Evolutionary conservation across 495 filamentous ascomycete species (phyloP).

Genomic region (Cudoniella acicularis): DNA sequence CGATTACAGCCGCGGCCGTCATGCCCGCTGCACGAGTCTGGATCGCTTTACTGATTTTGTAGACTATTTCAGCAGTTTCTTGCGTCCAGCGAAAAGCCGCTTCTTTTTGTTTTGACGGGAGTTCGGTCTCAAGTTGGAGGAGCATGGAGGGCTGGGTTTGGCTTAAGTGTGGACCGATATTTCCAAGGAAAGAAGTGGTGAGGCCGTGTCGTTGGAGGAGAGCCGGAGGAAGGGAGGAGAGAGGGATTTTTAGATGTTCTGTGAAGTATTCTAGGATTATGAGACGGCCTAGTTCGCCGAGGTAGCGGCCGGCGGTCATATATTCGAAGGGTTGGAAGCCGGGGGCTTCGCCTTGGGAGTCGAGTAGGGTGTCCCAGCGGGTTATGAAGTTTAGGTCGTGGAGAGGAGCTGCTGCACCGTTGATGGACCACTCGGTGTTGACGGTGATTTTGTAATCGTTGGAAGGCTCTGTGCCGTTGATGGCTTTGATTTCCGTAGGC

Average conservation of each 20-base stretch:
- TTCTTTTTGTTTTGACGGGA: too few species aligned
- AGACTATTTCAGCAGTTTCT: slow-evolving; percentile 51
- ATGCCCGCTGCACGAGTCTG: slow-evolving; percentile 68
- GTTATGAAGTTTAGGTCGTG: slow-evolving; percentile 61
- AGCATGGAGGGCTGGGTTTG: slow-evolving; percentile 44
- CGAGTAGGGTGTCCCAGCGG: slow-evolving; percentile 66
- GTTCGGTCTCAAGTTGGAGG: slow-evolving; percentile 45
- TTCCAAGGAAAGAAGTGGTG: slow-evolving; percentile 68
- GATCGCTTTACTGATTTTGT: slow-evolving; percentile 58
- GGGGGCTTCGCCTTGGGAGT: slow-evolving; percentile 61
- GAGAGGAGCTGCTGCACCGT: slow-evolving; percentile 64
- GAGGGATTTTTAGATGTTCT: slow-evolving; percentile 33
- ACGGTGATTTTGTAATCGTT: slow-evolving; percentile 59
- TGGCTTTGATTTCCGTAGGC: slow-evolving; percentile 36
- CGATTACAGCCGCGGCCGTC: slow-evolving; percentile 66
- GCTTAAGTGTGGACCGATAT: slow-evolving; percentile 46
- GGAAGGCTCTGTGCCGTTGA: slow-evolving; percentile 22
- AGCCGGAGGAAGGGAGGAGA: slow-evolving; percentile 51
- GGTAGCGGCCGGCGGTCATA: slow-evolving; percentile 79
- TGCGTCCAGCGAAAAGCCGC: slow-evolving; percentile 58
- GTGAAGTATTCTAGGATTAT: slow-evolving; percentile 65
- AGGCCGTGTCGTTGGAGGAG: slow-evolving; percentile 61
- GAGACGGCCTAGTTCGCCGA: slow-evolving; percentile 76
- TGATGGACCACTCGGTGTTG: slow-evolving; percentile 87
- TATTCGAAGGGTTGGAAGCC: slow-evolving; percentile 88